These are phyloP conservation scores for Zancudomyces culisetae DNA, from an alignment of 371 early-diverging fungal species.

Conservation along the genomic window DNA sequence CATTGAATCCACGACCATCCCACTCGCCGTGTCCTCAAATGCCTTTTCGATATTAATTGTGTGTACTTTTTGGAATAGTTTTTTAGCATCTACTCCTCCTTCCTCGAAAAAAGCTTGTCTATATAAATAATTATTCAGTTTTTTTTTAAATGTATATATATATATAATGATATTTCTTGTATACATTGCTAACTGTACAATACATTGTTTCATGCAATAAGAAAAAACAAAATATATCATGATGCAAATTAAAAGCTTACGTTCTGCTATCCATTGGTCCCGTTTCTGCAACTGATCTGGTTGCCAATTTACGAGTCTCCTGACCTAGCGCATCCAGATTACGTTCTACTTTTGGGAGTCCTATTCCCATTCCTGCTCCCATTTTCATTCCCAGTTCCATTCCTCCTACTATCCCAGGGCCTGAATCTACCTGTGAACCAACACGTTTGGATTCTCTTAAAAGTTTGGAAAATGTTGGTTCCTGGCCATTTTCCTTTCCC, in stretches of 20 bases:
- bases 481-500: background rate
- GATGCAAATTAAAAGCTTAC: slow-evolving; percentile 11
- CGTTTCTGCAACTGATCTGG: slow-evolving; percentile 27
- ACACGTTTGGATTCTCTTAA: slow-evolving; percentile 46
- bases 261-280: slow-evolving; percentile 27
- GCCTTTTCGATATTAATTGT: slow-evolving; percentile 38
- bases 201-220: background rate
- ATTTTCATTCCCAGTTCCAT: too few species aligned
- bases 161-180: too few species aligned
- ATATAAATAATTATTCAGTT: slow-evolving; percentile 6
- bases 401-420: too few species aligned
- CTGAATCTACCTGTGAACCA: slow-evolving; percentile 50
- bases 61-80: slow-evolving; percentile 30
- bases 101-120: slow-evolving; percentile 12
- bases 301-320: slow-evolving; percentile 44
- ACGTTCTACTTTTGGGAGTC: slow-evolving; percentile 42
- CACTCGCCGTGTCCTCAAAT: too few species aligned
- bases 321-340: slow-evolving; percentile 57
- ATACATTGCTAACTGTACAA: background rate
- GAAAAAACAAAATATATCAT: background rate
- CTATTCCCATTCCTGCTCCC: too few species aligned
- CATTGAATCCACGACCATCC: too few species aligned
- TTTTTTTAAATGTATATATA: background rate
- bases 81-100: slow-evolving; percentile 50
- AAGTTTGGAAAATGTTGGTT: slow-evolving; percentile 19